Percentiles rank a stretch among this genome's conserved stretches.
Evolutionary conservation across 805 yeast species (phyloP).

Genomic region (Kodamaea neixiangensis): DNA sequence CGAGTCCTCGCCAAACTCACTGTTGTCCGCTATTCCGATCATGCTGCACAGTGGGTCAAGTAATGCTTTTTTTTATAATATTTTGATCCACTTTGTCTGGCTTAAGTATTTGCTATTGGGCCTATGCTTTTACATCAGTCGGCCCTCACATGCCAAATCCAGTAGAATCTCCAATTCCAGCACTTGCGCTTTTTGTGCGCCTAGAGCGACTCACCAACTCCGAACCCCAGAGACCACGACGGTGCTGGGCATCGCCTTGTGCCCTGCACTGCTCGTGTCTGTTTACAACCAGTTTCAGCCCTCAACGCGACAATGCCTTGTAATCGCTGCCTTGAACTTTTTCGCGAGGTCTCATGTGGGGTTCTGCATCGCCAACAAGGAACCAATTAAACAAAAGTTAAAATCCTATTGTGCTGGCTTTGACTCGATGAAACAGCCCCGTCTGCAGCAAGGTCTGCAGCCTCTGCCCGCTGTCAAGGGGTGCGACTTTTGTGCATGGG

Average conservation of each 20-base stretch:
- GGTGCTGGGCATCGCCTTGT: not conserved
- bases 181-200: not conserved
- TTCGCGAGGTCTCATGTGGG: not conserved
- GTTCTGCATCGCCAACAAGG: not conserved
- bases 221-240: not conserved
- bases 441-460: no score
- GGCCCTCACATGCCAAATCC: slow-evolving; percentile 4
- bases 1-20: slow-evolving; percentile 3
- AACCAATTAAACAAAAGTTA: not conserved
- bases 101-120: not conserved
- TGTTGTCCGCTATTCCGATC: slow-evolving; percentile 6
- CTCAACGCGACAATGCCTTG: not conserved
- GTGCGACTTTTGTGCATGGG: not conserved
- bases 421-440: not conserved
- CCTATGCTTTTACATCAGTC: not conserved
- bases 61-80: not conserved
- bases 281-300: not conserved
- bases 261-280: not conserved
- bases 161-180: not conserved
- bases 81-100: slow-evolving; percentile 1
- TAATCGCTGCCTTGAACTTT: not conserved
- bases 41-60: not conserved
- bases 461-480: no score
- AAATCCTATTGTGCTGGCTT: not conserved
- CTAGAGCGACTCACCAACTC: not conserved